Base-by-base conservation (phyloP, 495 filamentous ascomycete genomes). In the Podospora fimiseda region DNA sequence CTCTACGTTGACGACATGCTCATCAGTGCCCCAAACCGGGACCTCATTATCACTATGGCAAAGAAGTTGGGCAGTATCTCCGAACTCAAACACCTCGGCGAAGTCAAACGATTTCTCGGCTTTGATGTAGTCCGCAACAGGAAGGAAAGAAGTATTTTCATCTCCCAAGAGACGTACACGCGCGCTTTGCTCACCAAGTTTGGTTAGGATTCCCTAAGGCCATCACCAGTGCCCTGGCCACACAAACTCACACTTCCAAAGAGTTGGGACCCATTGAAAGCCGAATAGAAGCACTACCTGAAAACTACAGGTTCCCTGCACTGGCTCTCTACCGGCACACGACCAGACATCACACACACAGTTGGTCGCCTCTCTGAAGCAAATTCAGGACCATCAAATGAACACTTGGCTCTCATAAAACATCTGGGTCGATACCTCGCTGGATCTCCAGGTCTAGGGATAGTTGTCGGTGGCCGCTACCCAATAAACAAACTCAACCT, bases 261-360 rank as follows among this genome's bases (percentile, higher is more conserved):
- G n/a, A n/a, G n/a, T 2, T 40, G 38, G 38, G 38, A 40, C 18
- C 38, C 38, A 40, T 40, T 40, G 38, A 40, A 40, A 16, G 18
- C 38, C 38, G 38, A 40, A 40, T 16, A 40, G 38, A 52, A 52
- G 15, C n/a, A 13, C n/a, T 52, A 52, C 15, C 41, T 52, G 5
- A 52, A 44, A 22, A 43, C 41, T 14, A 52, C 40, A 4, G 50
- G 50, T 5, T 44, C 21, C 6, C 23, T 43, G 0, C 43, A 52
- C 20, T 52, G 42, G 9, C 19, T 50, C 4, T 16, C 48, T 3
- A 22, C 19, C 4, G 48, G 48, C 18, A 50, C 11, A n/a, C n/a
- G 39, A 9, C 2, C 39, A n/a, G 40, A 52, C 24, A 44, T 52
- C 21, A 52, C 40, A 52, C 42, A 44, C n/a, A 52, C 39, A 7